phyloP scores from a whole-genome alignment of 2,329 filamentous ascomycete genomes.

The Talaromyces funiculosus region DNA sequence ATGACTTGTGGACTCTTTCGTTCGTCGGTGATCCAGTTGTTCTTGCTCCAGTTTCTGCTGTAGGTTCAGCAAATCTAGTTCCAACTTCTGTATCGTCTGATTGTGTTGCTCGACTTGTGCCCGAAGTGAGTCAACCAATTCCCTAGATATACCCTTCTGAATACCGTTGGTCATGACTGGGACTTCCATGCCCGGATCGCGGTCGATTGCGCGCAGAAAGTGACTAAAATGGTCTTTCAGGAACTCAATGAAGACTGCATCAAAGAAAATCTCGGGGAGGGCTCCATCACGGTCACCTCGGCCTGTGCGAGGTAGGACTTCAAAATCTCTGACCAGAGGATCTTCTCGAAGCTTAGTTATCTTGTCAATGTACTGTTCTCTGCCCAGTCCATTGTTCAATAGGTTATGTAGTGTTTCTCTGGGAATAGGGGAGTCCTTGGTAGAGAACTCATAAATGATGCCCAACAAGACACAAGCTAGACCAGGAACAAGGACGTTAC shows the following conservation, averaged over 20 bases:
- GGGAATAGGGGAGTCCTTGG: conserved; percentile 88
- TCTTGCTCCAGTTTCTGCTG: conserved; percentile 61
- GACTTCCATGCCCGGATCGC: conserved; percentile 82
- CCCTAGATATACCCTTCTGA: conserved; percentile 86
- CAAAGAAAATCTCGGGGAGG: conserved; percentile 78
- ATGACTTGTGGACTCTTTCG: conserved; percentile 53
- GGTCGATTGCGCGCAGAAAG: conserved; percentile 76
- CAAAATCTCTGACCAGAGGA: conserved; percentile 78
- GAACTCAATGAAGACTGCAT: conserved; percentile 82
- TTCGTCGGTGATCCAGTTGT: conserved; percentile 63
- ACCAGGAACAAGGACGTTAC: conserved; percentile 67
- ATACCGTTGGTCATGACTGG: conserved; percentile 72
- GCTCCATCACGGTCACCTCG: conserved; percentile 48
- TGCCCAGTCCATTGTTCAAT: conserved; percentile 68
- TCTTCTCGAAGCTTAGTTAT: conserved; percentile 72
- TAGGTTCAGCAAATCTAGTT: conserved; percentile 50
- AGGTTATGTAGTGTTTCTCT: conserved; percentile 74
- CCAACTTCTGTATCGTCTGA: conserved; percentile 52
- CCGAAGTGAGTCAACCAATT: conserved; percentile 80
- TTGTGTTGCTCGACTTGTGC: conserved; percentile 70
- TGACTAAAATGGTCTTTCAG: conserved; percentile 94
- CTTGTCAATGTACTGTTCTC: conserved; percentile 80
- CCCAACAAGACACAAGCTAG: conserved; percentile 80
- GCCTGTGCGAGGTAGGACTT: conserved; percentile 70
- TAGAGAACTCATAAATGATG: conserved; percentile 92